phyloP scores from a whole-genome alignment of 208 protist species.

The Tritrichomonas foetus region DNA sequence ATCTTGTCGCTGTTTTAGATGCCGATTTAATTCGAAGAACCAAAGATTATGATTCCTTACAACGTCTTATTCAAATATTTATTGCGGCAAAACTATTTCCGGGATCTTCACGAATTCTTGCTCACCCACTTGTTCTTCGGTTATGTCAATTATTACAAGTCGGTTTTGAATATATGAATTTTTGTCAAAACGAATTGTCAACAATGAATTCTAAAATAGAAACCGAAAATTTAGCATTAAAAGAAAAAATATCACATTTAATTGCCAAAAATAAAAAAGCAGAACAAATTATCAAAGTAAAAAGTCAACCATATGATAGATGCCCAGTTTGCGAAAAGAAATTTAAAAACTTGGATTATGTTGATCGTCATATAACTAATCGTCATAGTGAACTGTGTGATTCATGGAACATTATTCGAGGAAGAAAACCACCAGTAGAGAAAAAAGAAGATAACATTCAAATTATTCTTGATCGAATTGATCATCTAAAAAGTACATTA shows the following conservation, averaged over 20 bases:
- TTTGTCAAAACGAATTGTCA: not conserved
- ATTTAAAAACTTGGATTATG: not conserved
- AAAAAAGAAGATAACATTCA: too few relatives aligned
- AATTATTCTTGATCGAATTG: too few relatives aligned
- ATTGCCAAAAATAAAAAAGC: not conserved
- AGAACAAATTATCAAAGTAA: not conserved
- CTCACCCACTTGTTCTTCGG: not conserved
- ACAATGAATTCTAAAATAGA: not conserved
- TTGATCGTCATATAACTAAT: not conserved
- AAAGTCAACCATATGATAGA: not conserved
- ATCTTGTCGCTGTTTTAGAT: not conserved
- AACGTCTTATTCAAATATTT: not conserved
- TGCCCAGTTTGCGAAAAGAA: not conserved
- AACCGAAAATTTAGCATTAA: not conserved
- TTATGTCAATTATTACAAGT: conserved; percentile 9
- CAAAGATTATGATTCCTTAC: conserved; percentile 20
- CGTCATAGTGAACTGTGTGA: not conserved
- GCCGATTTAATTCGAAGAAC: not conserved
- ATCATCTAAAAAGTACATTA: too few relatives aligned
- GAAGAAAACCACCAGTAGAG: not conserved
- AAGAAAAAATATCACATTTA: not conserved
- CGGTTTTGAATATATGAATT: not conserved
- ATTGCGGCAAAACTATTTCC: not conserved
- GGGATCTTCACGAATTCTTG: not conserved
- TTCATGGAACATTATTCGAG: not conserved